These are phyloP conservation scores for Pyricularia sp. DNA, from an alignment of 2,329 filamentous ascomycete species.

Conservation along the genomic window DNA sequence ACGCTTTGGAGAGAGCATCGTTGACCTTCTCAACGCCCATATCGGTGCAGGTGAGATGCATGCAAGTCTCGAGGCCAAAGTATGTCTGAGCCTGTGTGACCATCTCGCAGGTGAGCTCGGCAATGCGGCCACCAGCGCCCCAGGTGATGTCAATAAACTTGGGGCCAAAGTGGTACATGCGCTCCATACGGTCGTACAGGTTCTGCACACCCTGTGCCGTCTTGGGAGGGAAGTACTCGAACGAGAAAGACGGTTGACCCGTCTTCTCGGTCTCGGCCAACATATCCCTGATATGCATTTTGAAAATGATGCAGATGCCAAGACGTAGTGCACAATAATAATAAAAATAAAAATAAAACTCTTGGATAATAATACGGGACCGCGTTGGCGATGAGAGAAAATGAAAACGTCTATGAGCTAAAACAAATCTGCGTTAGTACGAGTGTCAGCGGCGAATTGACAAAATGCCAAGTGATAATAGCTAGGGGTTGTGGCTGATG, in stretches of 20 bases:
- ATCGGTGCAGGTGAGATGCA: conserved; percentile 98
- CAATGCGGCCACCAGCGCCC: conserved; percentile 88
- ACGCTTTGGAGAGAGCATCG: conserved; percentile 75
- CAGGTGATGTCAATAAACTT: conserved; percentile 98
- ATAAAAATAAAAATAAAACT: not conserved
- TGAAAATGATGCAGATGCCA: conserved; percentile 16
- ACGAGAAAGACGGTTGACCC: conserved; percentile 85
- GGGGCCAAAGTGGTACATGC: conserved; percentile 90
- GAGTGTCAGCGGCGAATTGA: not conserved
- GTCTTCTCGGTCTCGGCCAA: conserved; percentile 71
- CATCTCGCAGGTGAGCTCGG: conserved; percentile 94
- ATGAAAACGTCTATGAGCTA: not conserved
- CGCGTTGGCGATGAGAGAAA: not conserved
- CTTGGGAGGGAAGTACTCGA: conserved; percentile 99
- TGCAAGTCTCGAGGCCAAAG: conserved; percentile 94
- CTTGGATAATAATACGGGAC: not conserved
- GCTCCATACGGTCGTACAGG: conserved; percentile 98
- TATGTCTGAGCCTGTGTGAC: conserved; percentile 90
- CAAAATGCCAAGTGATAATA: not conserved
- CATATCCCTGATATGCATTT: conserved; percentile 94
- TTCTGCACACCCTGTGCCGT: conserved; percentile 97
- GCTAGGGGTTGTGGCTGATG: not conserved
- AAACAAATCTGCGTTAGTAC: not conserved
- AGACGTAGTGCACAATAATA: not conserved
- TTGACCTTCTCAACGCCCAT: conserved; percentile 93